These are phyloP conservation scores for Aspergillus funiculosus DNA, from an alignment of 495 filamentous ascomycete species.

Conservation along the genomic window DNA sequence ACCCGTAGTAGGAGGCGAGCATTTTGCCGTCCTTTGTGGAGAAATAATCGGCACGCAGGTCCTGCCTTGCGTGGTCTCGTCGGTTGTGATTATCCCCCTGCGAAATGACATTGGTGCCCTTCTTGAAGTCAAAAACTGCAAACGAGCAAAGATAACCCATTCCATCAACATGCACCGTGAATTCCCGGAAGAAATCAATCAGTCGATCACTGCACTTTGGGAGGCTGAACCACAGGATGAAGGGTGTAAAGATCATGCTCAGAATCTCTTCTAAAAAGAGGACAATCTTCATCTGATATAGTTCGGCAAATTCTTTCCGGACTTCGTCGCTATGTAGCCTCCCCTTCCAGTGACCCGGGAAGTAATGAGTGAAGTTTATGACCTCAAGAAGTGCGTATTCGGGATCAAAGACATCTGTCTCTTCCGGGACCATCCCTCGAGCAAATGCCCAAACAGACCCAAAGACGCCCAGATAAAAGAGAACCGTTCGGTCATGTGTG, in stretches of 20 bases:
- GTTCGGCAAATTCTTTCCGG: conserved; percentile 71
- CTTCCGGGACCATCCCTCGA: conserved; percentile 73
- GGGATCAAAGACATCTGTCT: conserved; percentile 85
- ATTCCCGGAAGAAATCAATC: conserved; percentile 96
- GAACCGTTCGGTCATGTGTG: conserved; percentile 70
- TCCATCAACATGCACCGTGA: conserved; percentile 94
- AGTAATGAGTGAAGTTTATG: conserved; percentile 86
- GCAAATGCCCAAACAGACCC: conserved; percentile 75
- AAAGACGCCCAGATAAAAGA: conserved; percentile 74
- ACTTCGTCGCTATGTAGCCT: conserved; percentile 85
- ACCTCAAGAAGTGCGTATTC: conserved; percentile 82
- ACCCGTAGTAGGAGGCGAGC: conserved; percentile 89
- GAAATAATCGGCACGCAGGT: conserved; percentile 86
- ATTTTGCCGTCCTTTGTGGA: conserved; percentile 95
- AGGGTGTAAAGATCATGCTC: conserved; percentile 85
- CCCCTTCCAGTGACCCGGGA: conserved; percentile 79
- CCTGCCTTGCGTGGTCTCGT: conserved; percentile 35
- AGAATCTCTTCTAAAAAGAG: conserved; percentile 91
- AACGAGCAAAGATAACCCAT: conserved; percentile 94
- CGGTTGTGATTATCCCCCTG: conserved; percentile 33
- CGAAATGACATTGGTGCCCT: conserved; percentile 55
- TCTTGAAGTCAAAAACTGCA: conserved; percentile 97
- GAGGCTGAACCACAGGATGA: conserved; percentile 80
- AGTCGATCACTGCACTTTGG: conserved; percentile 87
- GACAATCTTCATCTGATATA: conserved; percentile 83